Evolutionary conservation across 352 stramenopile genomes (phyloP), one percentile per base, ranked within the genome.

Genomic region (Globisporangium megalacanthum): DNA sequence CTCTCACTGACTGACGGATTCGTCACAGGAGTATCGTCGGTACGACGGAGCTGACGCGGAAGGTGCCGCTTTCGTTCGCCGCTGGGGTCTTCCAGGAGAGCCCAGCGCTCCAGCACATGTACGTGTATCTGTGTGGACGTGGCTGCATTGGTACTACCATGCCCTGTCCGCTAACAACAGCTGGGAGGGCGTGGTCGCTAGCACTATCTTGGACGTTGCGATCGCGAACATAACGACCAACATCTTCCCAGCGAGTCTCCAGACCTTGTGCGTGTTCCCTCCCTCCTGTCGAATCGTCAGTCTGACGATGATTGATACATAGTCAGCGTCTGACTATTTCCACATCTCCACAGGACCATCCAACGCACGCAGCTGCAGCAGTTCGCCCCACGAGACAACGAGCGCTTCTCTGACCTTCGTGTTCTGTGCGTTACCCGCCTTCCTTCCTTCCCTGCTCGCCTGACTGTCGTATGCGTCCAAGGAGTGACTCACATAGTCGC

Each of bases 221-320:
- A 64, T 89, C n/a, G 68, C 65, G 8, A 80, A 83, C 58, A 82
- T 91, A 55, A 72, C 74, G 20, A 75, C 48, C 36, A 85, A 89
- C 49, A 79, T 89, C 37, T 89, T 91, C 49, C 81, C 81, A 0
- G 52, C 70, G 11, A 77, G 62, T 46, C 72, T 91, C 25, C 51
- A 72, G 33, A 81, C 64, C 39, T 61, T 91, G 81, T 89, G 70
- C 55, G 80, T 42, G 31, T 15, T 10, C 7, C 10, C 45, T 50
- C n/a, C n/a, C 7, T 7, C 15, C 48, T 25, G 48, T 17, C 17
- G 14, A 22, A 22, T 48, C 31, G 11, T 19, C 25, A 15, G 4
- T 49, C 45, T 33, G 6, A 15, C 19, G 19, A 39, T 52, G 22
- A 29, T 29, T 52, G 22, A 29, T 29, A 29, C 25, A 29, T 29